These are phyloP conservation scores for Albizia julibrissin DNA, from an alignment of 306 rosid genomes.

Conservation along the genomic window DNA sequence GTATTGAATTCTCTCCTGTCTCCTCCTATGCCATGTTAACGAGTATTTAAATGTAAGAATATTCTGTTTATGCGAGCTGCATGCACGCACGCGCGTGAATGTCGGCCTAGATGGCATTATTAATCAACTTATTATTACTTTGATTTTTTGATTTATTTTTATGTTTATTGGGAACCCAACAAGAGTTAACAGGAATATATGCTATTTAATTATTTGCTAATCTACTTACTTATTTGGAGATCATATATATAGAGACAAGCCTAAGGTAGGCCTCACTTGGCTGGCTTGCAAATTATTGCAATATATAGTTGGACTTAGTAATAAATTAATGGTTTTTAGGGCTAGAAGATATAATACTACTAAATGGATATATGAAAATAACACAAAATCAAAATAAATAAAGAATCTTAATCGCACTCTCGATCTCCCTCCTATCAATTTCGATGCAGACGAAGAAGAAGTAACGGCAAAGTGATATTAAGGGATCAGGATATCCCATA, in stretches of 20 bases:
- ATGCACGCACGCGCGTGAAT: slow-evolving; percentile 3
- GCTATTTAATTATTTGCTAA: slow-evolving; percentile 31
- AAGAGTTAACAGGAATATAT: slow-evolving; percentile 43
- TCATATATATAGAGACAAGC: slow-evolving; percentile 6
- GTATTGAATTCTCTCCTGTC: slow-evolving; percentile 31
- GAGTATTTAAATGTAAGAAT: slow-evolving; percentile 34
- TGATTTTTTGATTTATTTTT: not conserved
- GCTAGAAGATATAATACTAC: no score
- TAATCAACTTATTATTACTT: no score
- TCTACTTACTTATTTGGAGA: slow-evolving; percentile 30
- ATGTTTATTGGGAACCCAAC: not conserved
- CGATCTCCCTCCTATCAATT: not conserved
- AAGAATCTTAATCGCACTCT: not conserved
- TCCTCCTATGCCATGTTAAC: slow-evolving; percentile 3
- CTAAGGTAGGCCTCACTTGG: slow-evolving; percentile 23
- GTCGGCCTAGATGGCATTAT: slow-evolving; percentile 7
- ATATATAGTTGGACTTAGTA: not conserved
- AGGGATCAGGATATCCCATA: no score
- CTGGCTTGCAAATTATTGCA: slow-evolving; percentile 25
- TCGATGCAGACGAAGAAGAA: not conserved
- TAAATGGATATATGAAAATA: no score
- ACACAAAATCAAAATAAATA: not conserved
- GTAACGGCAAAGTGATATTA: not conserved
- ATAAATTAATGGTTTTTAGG: not conserved
- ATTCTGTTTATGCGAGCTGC: slow-evolving; percentile 46